Evolutionary conservation across 352 stramenopile genomes (phyloP), one percentile per base, ranked within the genome.

Genomic region (Bremia lactucae): DNA sequence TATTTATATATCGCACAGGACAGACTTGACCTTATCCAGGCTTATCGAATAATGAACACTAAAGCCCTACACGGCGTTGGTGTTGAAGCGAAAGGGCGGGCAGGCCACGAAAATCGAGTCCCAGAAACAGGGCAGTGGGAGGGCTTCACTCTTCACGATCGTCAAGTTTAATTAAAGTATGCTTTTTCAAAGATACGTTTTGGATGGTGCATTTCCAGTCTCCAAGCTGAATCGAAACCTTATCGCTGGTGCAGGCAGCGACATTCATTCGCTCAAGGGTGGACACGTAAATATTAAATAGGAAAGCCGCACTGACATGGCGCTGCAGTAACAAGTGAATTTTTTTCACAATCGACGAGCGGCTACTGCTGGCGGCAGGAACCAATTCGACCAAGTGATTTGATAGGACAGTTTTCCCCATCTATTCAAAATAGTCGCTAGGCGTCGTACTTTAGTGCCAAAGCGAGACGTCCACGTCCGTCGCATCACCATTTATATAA

Each of bases 181-280:
- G 26, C 18, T 16, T 24, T 16, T 13, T 16, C 31, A 62, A 62
- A 58, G 48, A 62, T 62, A 58, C 49, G 43, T 48, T 58, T 58
- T 46, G 43, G 43, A 52, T 20, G 31, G 37, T 36, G n/a, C 37
- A 40, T 37, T 52, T 37, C 44, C 49, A 42, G 39, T 55, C 34
- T 44, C 31, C 21, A 34, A 42, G 42, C 23, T 52, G 42, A 42
- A 42, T 22, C 34, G 19, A 44, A 35, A 24, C 28, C 40, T 18
- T 14, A 26, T 40, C 35, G 21, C 15, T 39, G 29, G 28, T 21
- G 31, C 33, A 20, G 37, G 33, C 20, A 37, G 20, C 22, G 36
- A 42, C 21, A 23, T 25, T 25, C n/a, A n/a, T n/a, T n/a, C n/a
- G n/a, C n/a, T n/a, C n/a, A n/a, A n/a, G n/a, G n/a, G n/a, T n/a